Conservation (phyloP, 164 flowering plant species). For the Buxus sempervirens region DNA sequence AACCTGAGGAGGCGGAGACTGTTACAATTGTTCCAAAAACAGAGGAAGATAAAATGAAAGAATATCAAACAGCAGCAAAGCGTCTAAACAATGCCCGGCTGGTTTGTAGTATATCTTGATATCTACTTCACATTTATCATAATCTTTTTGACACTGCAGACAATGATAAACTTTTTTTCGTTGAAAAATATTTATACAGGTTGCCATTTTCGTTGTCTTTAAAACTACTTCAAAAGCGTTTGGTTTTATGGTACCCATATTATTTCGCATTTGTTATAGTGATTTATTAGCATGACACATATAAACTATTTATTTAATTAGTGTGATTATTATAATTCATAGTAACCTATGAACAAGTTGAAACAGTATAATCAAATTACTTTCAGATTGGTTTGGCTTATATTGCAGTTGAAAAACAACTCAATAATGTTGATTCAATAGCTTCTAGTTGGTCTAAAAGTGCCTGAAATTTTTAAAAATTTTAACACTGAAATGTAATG, state of each 20-base stretch:
- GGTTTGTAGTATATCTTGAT: slow-evolving; percentile 39
- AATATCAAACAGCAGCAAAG: slow-evolving; percentile 73
- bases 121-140: not conserved
- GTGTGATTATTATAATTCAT: no score
- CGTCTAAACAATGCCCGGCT: slow-evolving; percentile 57
- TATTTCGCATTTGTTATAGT: not conserved
- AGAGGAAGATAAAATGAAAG: slow-evolving; percentile 60
- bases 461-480: no score
- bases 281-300: no score
- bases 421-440: no score
- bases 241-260: not conserved
- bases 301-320: no score
- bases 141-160: not conserved
- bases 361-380: no score
- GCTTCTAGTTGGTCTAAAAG: no score
- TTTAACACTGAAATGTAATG: no score
- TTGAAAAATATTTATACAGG: not conserved
- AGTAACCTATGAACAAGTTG: no score
- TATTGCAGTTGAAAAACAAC: no score
- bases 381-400: no score
- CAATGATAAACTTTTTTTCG: slow-evolving; percentile 5
- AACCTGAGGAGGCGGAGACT: slow-evolving; percentile 62
- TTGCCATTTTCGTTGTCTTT: not conserved
- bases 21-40: slow-evolving; percentile 52
- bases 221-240: not conserved